phyloP scores from a whole-genome alignment of 83 land plant species.

The Diphasiastrum complanatum region DNA sequence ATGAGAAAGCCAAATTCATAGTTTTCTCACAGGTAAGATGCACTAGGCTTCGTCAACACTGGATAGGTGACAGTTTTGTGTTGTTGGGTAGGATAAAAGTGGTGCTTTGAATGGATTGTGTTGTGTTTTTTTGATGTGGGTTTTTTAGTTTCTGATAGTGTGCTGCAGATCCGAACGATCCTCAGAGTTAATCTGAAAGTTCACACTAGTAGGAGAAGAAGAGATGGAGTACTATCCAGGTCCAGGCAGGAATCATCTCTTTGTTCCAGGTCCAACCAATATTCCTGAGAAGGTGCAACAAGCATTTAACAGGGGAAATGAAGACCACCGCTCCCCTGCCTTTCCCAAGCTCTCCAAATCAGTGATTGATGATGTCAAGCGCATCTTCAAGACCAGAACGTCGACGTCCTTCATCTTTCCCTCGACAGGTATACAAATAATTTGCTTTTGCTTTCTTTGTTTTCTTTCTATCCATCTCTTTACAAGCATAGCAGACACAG shows the following conservation, averaged over 20 bases:
- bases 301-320: constrained; percentile 89
- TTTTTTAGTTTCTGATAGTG: too few relatives aligned
- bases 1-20: too few relatives aligned
- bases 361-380: constrained; percentile 82
- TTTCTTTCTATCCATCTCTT: too few relatives aligned
- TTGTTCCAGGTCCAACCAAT: constrained; percentile 88
- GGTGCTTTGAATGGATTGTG: too few relatives aligned
- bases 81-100: too few relatives aligned
- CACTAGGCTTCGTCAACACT: too few relatives aligned
- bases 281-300: constrained; percentile 78
- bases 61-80: too few relatives aligned
- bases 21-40: too few relatives aligned
- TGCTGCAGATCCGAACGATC: too few relatives aligned
- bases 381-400: constrained; percentile 68
- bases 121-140: too few relatives aligned
- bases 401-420: constrained; percentile 84
- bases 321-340: constrained; percentile 89
- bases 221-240: constrained; percentile 75
- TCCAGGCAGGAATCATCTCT: constrained; percentile 86
- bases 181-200: too few relatives aligned
- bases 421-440: constrained; percentile 50
- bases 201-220: too few relatives aligned
- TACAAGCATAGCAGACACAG: neutral
- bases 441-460: neutral
- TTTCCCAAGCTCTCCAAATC: constrained; percentile 71